Evolutionary conservation across 306 rosid genomes (phyloP).

Genomic region (Quercus rubra): DNA sequence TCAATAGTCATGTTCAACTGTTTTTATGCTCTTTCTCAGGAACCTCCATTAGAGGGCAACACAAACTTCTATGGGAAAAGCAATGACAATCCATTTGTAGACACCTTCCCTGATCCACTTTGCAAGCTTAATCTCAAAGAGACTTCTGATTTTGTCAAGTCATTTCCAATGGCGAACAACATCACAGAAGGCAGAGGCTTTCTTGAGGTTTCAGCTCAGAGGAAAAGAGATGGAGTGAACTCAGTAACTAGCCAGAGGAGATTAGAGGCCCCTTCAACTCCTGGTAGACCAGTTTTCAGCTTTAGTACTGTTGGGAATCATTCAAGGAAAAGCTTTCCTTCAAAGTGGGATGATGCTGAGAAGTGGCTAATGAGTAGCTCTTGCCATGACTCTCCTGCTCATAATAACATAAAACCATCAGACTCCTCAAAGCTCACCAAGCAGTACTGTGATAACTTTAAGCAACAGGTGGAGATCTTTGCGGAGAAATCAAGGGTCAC

Average conservation of each 20-base stretch:
- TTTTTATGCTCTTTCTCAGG: constrained; percentile 39
- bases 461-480: constrained; percentile 53
- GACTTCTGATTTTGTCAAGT: constrained; percentile 95
- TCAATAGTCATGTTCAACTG: not conserved
- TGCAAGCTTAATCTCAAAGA: constrained; percentile 86
- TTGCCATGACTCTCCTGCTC: constrained; percentile 90
- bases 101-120: constrained; percentile 73
- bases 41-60: constrained; percentile 44
- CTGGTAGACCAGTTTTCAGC: constrained; percentile 87
- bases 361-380: constrained; percentile 87
- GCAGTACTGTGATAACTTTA: constrained; percentile 39
- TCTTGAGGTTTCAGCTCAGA: constrained; percentile 47
- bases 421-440: constrained; percentile 42
- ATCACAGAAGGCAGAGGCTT: constrained; percentile 31
- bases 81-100: constrained; percentile 65
- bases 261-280: constrained; percentile 75
- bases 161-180: constrained; percentile 58
- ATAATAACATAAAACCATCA: constrained; percentile 39
- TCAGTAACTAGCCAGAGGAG: constrained; percentile 45
- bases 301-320: constrained; percentile 54
- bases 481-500: constrained; percentile 67
- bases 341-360: constrained; percentile 99
- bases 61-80: constrained; percentile 51
- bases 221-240: constrained; percentile 41
- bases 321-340: constrained; percentile 76